Evolutionary conservation across 1,139 yeast species (phyloP), one percentile per base, ranked within the genome.

Genomic region (Scheffersomyces segobiensis): DNA sequence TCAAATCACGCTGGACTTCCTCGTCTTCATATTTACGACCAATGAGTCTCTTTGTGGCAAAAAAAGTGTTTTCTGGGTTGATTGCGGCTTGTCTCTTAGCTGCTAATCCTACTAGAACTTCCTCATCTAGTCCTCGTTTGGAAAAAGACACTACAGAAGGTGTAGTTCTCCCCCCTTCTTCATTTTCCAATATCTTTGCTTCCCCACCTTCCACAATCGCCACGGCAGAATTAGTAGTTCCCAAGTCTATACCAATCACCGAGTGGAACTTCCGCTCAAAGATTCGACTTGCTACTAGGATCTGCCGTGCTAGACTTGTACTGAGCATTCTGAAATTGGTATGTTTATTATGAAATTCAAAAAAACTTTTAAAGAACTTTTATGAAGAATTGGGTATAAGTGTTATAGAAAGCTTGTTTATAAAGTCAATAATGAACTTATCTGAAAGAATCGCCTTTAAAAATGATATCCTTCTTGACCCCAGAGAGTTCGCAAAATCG

Each of bases 211-310:
- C 80, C 63, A 87, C 84, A 52, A 87, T 75, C 0, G 95, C 95
- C 8, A 88, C 95, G 0, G 95, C 95, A 17, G 93, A 88, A 66
- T 89, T 89, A 17, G 96, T 89, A 5, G 96, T 89, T 17, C 96
- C 96, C 53, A 89, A 72, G 69, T 89, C 96, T 60, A 89, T 88
- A 52, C 96, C 96, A 55, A 89, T 83, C 2, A 89, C 92, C 8
- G 71, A 63, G 52, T 71, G 62, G 42, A 32, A 32, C 12, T 14
- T 10, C 42, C 42, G 14, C 42, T 32, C 17, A 4, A 32, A 32
- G 12, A 32, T 32, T 10, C 42, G 42, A 32, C 42, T 12, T 12
- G 17, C 42, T 12, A 32, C 14, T 5, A 32, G 42, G 42, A 32
- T 32, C 42, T 32, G 42, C 17, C 42, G 8, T 32, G 42, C 5